These are phyloP conservation scores for Zygosaccharomyces pseudorouxii DNA, from an alignment of 805 yeast species.

Conservation along the genomic window DNA sequence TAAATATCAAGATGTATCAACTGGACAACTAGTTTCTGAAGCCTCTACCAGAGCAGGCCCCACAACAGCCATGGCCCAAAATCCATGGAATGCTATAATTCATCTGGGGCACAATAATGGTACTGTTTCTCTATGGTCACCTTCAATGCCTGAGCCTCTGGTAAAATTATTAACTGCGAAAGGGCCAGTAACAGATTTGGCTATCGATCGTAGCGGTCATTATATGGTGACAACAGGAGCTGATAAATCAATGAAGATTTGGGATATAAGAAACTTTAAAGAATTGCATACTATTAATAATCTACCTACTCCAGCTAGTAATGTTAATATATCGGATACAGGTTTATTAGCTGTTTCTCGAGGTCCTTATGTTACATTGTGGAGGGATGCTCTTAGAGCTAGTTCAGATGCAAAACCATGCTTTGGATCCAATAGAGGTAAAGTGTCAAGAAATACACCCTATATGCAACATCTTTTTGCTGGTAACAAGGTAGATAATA, in stretches of 20 bases:
- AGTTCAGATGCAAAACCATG: constrained; percentile 46
- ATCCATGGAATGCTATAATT: constrained; percentile 93
- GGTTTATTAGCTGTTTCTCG: constrained; percentile 87
- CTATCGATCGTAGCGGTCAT: constrained; percentile 85
- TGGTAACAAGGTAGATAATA: constrained; percentile 63
- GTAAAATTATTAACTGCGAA: constrained; percentile 75
- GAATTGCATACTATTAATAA: constrained; percentile 58
- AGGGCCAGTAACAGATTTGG: constrained; percentile 83
- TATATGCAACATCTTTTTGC: constrained; percentile 89
- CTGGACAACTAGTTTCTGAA: constrained; percentile 83
- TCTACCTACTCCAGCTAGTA: constrained; percentile 79
- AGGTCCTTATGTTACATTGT: constrained; percentile 91
- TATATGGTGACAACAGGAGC: constrained; percentile 93
- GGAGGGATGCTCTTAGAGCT: constrained; percentile 75
- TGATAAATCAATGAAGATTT: constrained; percentile 76
- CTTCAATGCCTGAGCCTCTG: constrained; percentile 77
- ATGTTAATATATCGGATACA: constrained; percentile 76
- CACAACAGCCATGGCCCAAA: constrained; percentile 79
- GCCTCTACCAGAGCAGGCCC: constrained; percentile 86
- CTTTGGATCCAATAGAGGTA: constrained; percentile 36
- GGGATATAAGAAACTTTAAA: constrained; percentile 87
- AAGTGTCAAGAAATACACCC: constrained; percentile 50
- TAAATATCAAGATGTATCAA: constrained; percentile 91
- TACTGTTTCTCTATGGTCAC: constrained; percentile 90
- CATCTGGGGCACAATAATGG: constrained; percentile 94